Evolutionary conservation across 2,329 filamentous ascomycete genomes (phyloP), one percentile per base, ranked within the genome.

Genomic region (Aurifilum marmelostoma): DNA sequence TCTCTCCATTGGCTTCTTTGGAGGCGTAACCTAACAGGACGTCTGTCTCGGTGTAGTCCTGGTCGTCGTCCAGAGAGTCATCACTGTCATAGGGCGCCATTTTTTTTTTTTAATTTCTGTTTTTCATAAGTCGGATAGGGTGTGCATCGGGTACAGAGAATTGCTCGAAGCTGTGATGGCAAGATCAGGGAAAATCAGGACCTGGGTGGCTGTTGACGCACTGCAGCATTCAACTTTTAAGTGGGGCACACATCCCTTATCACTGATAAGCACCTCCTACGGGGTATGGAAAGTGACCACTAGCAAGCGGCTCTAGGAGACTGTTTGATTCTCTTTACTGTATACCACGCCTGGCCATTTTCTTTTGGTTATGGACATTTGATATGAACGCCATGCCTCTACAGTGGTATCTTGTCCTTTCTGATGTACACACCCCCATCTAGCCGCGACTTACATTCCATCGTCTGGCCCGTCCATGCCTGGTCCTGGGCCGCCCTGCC

Each of bases 1-100:
- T 87, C 79, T 99, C 95, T 72, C 93, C 90, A 67, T 90, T 91
- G 18, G 89, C 82, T 67, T 97, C 92, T 77, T 90, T 89, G 1
- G 92, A 92, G 3, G 93, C 92, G 79, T 97, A 99, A 5, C 96
- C 96, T 16, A 99, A 86, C 1, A 97, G 87, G 2, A 97, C 94
- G 73, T 92, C 93, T 8, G 96, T 98, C 78, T 93, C 91, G 24
- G 89, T 91, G 71, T 89, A 93, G 61, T 89, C 86, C 7, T 88
- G 87, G 18, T 89, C 85, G 68, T 89, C 90, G 58, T 88, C 92
- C 37, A 85, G 89, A 0, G 92, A 95, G 1, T 91, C 93, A 75
- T 97, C 94, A 77, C 92, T 97, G 75, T 97, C 93, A 81, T 97
- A 97, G 21, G 88, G 84, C 68, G 90, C 85, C 92, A 94, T 94